Evolutionary conservation across 495 filamentous ascomycete genomes (phyloP), one percentile per base, ranked within the genome.

Genomic region (Parathielavia hyrcaniae): DNA sequence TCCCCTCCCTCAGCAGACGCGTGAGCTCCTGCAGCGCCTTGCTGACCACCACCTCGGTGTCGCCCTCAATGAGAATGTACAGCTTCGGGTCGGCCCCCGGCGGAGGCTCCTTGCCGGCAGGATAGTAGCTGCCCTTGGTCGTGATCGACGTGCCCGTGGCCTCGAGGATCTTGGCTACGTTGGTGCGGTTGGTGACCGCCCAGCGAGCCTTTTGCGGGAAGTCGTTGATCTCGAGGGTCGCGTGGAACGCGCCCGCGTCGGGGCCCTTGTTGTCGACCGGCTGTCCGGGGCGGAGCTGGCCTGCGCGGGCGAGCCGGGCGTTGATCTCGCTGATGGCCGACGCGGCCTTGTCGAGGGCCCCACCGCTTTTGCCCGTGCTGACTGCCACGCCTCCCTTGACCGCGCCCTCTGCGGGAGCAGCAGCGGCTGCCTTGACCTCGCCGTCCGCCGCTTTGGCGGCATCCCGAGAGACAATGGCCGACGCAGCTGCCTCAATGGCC

Each of bases 201-300:
- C 93, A 99, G 55, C 93, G 84, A 61, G 95, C 93, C 83, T 97
- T 97, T 71, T 97, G 93, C 30, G 93, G 95, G 72, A 97, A 97
- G 73, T 97, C 93, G 70, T 99, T 99, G 80, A 99, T 97, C 69
- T 97, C 95, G 63, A 99, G 76, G 5, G 91, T 97, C 30, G 93
- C 90, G 70, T 99, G 93, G 82, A 93, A 99, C 13, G 90, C 90
- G 32, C 93, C 93, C 9, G 93, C 93, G 74, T 99, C 93, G 13
- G 93, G 93, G 5, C 93, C 93, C 69, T 96, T 96, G 70, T 99
- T 99, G 76, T 99, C 93, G 67, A 97, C 96, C 17, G 95, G 93
- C 48, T 95, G 90, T 7, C 93, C 95, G 4, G 86, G 86, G 62
- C 92, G 85, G 64, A 96, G 82, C 64, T 90, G 87, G 55, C 89